Percentiles rank a stretch among this genome's conserved stretches.
phyloP scores from a whole-genome alignment of 2,329 filamentous ascomycete species.

The Ceratocystis eucalypticola region DNA sequence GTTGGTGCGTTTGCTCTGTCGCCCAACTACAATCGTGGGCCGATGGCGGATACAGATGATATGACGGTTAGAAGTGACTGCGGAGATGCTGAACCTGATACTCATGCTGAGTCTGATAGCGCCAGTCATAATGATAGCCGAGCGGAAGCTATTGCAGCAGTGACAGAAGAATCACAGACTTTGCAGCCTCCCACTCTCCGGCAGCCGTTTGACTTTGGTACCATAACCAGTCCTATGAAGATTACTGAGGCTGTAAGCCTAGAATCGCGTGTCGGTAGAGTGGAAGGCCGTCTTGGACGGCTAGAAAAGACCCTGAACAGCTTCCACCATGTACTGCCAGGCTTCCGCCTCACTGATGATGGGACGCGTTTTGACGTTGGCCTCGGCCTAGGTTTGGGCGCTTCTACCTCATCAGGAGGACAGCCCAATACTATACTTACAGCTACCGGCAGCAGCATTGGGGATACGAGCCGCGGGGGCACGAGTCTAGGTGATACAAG shows the following conservation, averaged over 20 bases:
- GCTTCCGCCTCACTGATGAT: conserved; percentile 26
- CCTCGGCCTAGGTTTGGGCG: not conserved
- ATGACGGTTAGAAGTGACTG: conserved; percentile 1
- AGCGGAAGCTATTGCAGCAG: conserved; percentile 20
- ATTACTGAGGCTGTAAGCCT: conserved; percentile 43
- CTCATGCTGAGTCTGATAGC: conserved; percentile 23
- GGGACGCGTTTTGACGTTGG: not conserved
- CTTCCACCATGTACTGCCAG: conserved; percentile 35
- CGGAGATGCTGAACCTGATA: conserved; percentile 20
- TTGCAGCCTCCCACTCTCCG: conserved; percentile 28
- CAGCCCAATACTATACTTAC: conserved; percentile 2
- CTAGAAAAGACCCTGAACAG: conserved; percentile 41
- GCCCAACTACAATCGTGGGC: conserved; percentile 31
- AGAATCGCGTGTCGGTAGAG: conserved; percentile 37
- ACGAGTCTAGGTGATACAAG: not conserved
- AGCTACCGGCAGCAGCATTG: not conserved
- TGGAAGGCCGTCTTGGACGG: conserved; percentile 40
- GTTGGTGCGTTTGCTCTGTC: conserved; percentile 36
- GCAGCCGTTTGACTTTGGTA: conserved; percentile 43
- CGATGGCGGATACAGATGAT: conserved; percentile 25
- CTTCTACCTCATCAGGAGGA: not conserved
- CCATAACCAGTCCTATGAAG: conserved; percentile 37
- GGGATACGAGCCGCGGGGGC: conserved; percentile 1
- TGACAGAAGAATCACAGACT: not conserved
- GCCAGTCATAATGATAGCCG: conserved; percentile 17